A percentile compares a stretch with the other conserved stretches of the same genome.
Evolutionary conservation across 371 early-diverging fungal genomes (phyloP).

Genomic region (Synchytrium microbalum): DNA sequence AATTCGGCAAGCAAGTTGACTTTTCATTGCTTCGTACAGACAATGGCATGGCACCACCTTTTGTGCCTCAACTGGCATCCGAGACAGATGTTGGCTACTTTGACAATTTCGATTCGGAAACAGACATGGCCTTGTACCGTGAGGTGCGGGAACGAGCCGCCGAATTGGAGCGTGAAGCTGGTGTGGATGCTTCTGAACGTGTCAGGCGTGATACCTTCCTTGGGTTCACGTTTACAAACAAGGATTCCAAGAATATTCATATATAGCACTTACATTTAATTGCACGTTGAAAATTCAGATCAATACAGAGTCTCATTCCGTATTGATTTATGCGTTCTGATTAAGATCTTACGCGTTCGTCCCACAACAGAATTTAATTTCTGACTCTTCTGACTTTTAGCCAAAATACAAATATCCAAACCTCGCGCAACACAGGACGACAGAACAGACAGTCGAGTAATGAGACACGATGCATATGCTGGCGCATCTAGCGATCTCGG

Average conservation of each 20-base stretch:
- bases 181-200: slow-evolving; percentile 8
- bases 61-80: slow-evolving; percentile 60
- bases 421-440: no score
- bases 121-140: slow-evolving; percentile 65
- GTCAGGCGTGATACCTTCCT: slow-evolving; percentile 36
- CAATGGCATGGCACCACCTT: slow-evolving; percentile 49
- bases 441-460: no score
- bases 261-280: neutral
- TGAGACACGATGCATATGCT: no score
- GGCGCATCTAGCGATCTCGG: slow-evolving; percentile 31
- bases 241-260: neutral
- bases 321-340: no score
- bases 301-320: no score
- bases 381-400: no score
- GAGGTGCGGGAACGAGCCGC: slow-evolving; percentile 56
- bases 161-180: slow-evolving; percentile 32
- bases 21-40: slow-evolving; percentile 31
- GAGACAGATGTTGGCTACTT: slow-evolving; percentile 75
- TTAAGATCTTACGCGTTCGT: no score
- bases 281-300: no score
- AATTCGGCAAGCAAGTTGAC: slow-evolving; percentile 25
- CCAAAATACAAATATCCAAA: no score
- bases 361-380: no score
- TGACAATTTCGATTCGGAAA: slow-evolving; percentile 66
- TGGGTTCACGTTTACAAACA: slow-evolving; percentile 56